phyloP scores from a whole-genome alignment of 2,329 filamentous ascomycete genomes.

The Fusarium longipes region DNA sequence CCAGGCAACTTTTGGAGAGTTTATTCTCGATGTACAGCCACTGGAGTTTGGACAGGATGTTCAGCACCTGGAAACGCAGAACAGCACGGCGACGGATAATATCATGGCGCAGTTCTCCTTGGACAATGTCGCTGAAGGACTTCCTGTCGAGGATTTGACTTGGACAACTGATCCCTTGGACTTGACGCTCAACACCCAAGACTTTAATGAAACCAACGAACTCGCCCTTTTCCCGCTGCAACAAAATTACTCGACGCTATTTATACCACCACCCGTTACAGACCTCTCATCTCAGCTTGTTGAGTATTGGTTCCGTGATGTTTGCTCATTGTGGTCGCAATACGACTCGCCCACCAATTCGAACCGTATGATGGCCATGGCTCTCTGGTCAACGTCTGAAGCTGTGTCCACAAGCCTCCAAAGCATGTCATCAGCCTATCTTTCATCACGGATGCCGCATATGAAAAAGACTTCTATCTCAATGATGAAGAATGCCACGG shows the following conservation, averaged over 20 bases:
- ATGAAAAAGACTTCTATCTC: slow-evolving; percentile 49
- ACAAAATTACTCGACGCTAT: slow-evolving; percentile 4
- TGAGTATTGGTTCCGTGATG: slow-evolving; percentile 53
- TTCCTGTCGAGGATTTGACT: slow-evolving; percentile 9
- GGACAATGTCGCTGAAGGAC: neutral
- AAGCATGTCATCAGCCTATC: slow-evolving; percentile 55
- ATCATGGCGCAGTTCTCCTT: slow-evolving; percentile 15
- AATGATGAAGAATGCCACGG: slow-evolving; percentile 51
- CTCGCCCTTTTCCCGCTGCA: slow-evolving; percentile 16
- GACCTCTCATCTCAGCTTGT: slow-evolving; percentile 48
- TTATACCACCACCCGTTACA: slow-evolving; percentile 24
- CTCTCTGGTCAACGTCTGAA: slow-evolving; percentile 53
- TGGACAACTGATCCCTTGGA: slow-evolving; percentile 21
- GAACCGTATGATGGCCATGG: slow-evolving; percentile 53
- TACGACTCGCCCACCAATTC: slow-evolving; percentile 55
- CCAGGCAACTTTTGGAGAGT: slow-evolving; percentile 23
- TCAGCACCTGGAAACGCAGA: neutral
- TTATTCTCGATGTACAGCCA: neutral
- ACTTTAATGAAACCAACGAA: neutral
- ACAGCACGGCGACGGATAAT: neutral
- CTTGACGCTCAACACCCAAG: neutral
- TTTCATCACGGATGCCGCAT: slow-evolving; percentile 50
- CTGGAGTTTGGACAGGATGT: neutral
- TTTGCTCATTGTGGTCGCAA: slow-evolving; percentile 56
- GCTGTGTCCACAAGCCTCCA: slow-evolving; percentile 55